A percentile compares a stretch with the other conserved stretches of the same genome.
phyloP scores from a whole-genome alignment of 345 rosid species.

The Arabidopsis suecica region DNA sequence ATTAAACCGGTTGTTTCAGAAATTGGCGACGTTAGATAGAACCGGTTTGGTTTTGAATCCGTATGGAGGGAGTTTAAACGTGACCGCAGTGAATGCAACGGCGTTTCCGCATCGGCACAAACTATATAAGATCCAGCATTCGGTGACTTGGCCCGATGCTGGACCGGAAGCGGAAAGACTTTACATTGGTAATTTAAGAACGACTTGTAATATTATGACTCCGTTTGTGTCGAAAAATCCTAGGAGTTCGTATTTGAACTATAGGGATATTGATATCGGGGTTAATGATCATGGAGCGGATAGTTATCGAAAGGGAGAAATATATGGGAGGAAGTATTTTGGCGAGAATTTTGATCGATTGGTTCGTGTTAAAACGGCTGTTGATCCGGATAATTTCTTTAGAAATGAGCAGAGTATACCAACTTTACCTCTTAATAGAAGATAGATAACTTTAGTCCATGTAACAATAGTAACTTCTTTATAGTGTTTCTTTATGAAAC shows the following conservation, averaged over 20 bases:
- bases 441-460: conserved; percentile 4
- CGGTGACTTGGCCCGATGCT: conserved; percentile 46
- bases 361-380: conserved; percentile 51
- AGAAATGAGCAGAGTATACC: conserved; percentile 61
- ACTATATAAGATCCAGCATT: conserved; percentile 55
- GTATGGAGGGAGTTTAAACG: conserved; percentile 61
- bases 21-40: conserved; percentile 29
- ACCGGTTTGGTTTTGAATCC: conserved; percentile 55
- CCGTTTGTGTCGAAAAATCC: conserved; percentile 67
- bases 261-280: conserved; percentile 75
- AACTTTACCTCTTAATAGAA: conserved; percentile 28
- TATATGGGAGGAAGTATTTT: conserved; percentile 59
- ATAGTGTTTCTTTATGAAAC: background rate
- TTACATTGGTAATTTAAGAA: conserved; percentile 43
- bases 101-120: conserved; percentile 66
- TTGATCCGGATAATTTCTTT: conserved; percentile 57
- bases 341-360: conserved; percentile 48
- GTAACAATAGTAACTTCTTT: background rate
- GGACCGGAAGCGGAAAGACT: conserved; percentile 43
- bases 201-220: conserved; percentile 50
- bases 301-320: conserved; percentile 53
- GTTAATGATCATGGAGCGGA: conserved; percentile 36
- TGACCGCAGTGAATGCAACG: conserved; percentile 46
- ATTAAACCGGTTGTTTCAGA: conserved; percentile 43
- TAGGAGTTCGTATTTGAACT: conserved; percentile 61